Base-by-base conservation (phyloP, 129 eudicot genomes). In the Deinandra increscens region DNA sequence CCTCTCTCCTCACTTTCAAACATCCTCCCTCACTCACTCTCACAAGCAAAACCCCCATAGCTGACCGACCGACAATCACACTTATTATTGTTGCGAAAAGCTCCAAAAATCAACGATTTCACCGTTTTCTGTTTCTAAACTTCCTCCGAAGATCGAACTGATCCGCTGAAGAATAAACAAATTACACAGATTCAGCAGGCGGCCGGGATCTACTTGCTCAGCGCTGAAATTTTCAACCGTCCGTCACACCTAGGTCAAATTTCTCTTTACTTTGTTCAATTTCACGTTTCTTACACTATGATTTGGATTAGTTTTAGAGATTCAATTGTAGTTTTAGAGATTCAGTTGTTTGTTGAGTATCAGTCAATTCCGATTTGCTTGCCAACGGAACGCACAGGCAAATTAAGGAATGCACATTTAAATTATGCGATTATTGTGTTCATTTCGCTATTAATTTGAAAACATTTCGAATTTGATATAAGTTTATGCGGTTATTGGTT, bases 1-100 rank as follows among this genome's bases (percentile, higher is more conserved):
- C 77, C 53, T 62, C 72, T 37, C 76, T 55, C 53, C 41, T 38
- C n/a, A n/a, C n/a, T n/a, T n/a, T n/a, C n/a, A n/a, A n/a, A n/a
- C n/a, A n/a, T n/a, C n/a, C n/a, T n/a, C n/a, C n/a, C n/a, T n/a
- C n/a, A n/a, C n/a, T 56, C 75, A 48, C 81, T 59, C 75, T 46
- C 72, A 29, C 58, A 60, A 69, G 19, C 77, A 39, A 34, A 67
- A 67, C 11, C 45, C 23, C 64, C 44, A 31, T 59, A 39, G 68
- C 46, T 42, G 60, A 14, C 64, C 23, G 17, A 22, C 64, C 23
- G 17, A 22, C 61, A 33, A 14, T 19, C 75, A 42, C 59, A 59
- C 20, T 42, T 56, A n/a, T 26, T 55, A 19, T 37, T 59, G 10
- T 41, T 26, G 42, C 11, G 31, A n/a, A n/a, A n/a, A 58, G 68